phyloP scores from a whole-genome alignment of 2,329 filamentous ascomycete genomes.

The Knufia fluminis region DNA sequence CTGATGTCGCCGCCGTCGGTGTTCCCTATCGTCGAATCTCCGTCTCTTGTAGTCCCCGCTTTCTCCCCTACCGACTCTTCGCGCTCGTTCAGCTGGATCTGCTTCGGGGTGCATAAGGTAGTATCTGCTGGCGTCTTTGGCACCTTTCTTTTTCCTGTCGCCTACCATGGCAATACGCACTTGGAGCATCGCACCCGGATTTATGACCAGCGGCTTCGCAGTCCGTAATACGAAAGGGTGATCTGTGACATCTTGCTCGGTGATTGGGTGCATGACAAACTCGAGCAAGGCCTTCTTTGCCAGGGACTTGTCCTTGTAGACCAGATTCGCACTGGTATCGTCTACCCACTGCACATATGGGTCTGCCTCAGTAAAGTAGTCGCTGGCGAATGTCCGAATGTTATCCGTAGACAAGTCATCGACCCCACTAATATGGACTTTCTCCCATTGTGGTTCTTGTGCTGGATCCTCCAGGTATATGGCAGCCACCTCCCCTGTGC shows the following conservation, averaged over 20 bases:
- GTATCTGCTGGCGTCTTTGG: slow-evolving; percentile 74
- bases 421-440: slow-evolving; percentile 76
- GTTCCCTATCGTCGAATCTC: slow-evolving; percentile 54
- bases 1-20: slow-evolving; percentile 38
- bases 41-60: slow-evolving; percentile 39
- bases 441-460: slow-evolving; percentile 36
- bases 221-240: slow-evolving; percentile 56
- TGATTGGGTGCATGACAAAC: slow-evolving; percentile 32
- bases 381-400: slow-evolving; percentile 63
- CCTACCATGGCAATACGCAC: slow-evolving; percentile 64
- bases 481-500: slow-evolving; percentile 17
- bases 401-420: slow-evolving; percentile 72
- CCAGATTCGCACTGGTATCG: slow-evolving; percentile 77
- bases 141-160: slow-evolving; percentile 73
- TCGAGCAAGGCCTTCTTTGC: slow-evolving; percentile 46
- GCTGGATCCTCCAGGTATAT: slow-evolving; percentile 23
- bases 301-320: slow-evolving; percentile 54
- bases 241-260: slow-evolving; percentile 36
- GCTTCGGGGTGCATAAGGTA: slow-evolving; percentile 87
- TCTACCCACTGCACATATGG: slow-evolving; percentile 82
- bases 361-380: slow-evolving; percentile 53
- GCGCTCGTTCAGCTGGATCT: slow-evolving; percentile 65
- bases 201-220: slow-evolving; percentile 59
- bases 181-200: slow-evolving; percentile 60
- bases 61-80: slow-evolving; percentile 36